Percentiles rank a stretch among this genome's conserved stretches.
Conservation (phyloP, 2,329 filamentous ascomycete species). For the Sclerotinia spermophila region DNA sequence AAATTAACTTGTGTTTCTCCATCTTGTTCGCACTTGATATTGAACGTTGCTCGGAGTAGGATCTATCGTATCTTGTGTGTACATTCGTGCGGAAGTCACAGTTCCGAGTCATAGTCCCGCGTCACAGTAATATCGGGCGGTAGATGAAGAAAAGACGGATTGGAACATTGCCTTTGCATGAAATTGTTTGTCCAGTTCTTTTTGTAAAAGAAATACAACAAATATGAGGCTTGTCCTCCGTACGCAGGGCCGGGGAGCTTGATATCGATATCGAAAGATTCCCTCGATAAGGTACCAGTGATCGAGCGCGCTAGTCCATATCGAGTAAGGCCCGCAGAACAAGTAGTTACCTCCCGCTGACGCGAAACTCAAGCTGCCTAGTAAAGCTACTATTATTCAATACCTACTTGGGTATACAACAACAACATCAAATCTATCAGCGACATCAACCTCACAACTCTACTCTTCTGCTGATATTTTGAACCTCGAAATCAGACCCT, state of each 20-base stretch:
- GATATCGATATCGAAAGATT: background rate
- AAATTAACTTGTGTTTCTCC: background rate
- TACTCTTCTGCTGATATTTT: background rate
- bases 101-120: background rate
- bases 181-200: background rate
- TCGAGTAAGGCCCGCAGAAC: background rate
- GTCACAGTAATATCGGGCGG: background rate
- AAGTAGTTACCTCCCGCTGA: slow-evolving; percentile 18
- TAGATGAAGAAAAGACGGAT: background rate
- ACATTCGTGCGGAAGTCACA: background rate
- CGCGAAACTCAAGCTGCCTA: slow-evolving; percentile 32
- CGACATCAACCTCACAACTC: background rate
- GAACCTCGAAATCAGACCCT: background rate
- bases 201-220: background rate
- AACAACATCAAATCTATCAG: slow-evolving; percentile 30
- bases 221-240: background rate
- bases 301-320: background rate
- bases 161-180: background rate
- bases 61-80: background rate
- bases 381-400: slow-evolving; percentile 26
- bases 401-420: slow-evolving; percentile 11
- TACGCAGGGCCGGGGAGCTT: background rate
- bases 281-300: background rate
- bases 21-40: background rate
- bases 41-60: background rate